Evolutionary conservation across 768 basidiomycete genomes (phyloP), one percentile per base, ranked within the genome.

Genomic region (Crassisporium funariophilum): DNA sequence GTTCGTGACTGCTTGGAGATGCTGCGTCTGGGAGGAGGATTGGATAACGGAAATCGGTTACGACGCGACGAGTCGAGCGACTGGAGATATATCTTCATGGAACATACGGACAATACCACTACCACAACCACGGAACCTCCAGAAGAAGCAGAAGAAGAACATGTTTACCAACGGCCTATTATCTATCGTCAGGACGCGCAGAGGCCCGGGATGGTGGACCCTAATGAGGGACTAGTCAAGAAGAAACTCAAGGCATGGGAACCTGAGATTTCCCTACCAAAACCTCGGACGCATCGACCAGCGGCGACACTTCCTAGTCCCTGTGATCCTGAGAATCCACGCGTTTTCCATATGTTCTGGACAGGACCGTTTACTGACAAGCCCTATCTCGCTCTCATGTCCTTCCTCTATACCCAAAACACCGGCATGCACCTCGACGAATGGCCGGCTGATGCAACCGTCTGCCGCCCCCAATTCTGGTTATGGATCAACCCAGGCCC

Each of bases 301-400:
- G 70, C 63, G 57, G 73, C 61, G 53, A 71, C 65, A 46, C 69
- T 74, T 11, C 47, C 69, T 48, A 34, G 56, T 2, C 74, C 82
- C 1, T 97, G 95, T 69, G 85, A 90, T 42, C 62, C 73, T 0
- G 83, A 88, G 44, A 86, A 88, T 61, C 91, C 90, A 2, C 79
- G 88, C 16, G 64, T 95, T 4, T 95, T 90, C 75, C 94, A 97
- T 68, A 79, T 95, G 85, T 97, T 95, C 75, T 97, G 94, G 93
- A 91, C 92, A 1, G 93, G 94, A 0, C 85, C 92, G 1, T 95
- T 98, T 72, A 94, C 92, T 15, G 94, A 98, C 72, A 97, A 95
- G 68, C 93, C 95, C 0, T 97, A 97, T 77, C 79, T 91, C 61
- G 92, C 94, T 0, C 73, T 95, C 17, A 74, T 92, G 41, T 97